These are phyloP conservation scores for Rhazya stricta DNA, from an alignment of 257 asterid species.

Conservation along the genomic window DNA sequence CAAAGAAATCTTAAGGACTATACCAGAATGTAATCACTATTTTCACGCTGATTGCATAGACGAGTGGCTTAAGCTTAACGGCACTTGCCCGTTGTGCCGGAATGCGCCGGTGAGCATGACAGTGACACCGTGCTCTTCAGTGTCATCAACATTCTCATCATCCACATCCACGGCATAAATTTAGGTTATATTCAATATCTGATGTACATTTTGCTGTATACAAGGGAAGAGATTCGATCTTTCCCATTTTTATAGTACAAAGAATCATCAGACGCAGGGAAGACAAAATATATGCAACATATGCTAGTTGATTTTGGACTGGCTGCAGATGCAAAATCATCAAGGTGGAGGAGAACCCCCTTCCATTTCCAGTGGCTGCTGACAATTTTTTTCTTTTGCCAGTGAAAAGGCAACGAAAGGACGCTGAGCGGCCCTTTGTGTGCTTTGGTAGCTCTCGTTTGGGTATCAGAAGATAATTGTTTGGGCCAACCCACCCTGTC, in stretches of 20 bases:
- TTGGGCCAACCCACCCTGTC: too few species aligned
- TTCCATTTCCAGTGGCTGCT: background rate
- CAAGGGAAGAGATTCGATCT: too few species aligned
- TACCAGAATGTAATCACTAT: slow-evolving; percentile 80
- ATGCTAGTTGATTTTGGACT: background rate
- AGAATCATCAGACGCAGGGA: background rate
- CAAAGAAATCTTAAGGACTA: slow-evolving; percentile 53
- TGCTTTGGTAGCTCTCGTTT: background rate
- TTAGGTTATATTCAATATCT: background rate
- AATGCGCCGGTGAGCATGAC: slow-evolving; percentile 45
- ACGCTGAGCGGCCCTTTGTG: background rate
- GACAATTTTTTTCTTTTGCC: too few species aligned
- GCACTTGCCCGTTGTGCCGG: slow-evolving; percentile 76
- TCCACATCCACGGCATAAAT: slow-evolving; percentile 16
- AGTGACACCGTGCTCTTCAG: slow-evolving; percentile 42
- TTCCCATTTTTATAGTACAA: too few species aligned
- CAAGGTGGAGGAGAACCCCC: too few species aligned
- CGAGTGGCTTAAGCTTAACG: slow-evolving; percentile 84
- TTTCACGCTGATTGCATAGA: slow-evolving; percentile 68
- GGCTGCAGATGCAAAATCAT: background rate
- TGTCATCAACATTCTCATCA: slow-evolving; percentile 33
- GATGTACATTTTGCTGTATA: background rate
- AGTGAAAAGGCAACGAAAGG: too few species aligned
- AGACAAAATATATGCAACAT: too few species aligned
- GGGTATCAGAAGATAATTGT: too few species aligned